phyloP scores from a whole-genome alignment of 768 basidiomycete species.

The Boletus rex-veris region DNA sequence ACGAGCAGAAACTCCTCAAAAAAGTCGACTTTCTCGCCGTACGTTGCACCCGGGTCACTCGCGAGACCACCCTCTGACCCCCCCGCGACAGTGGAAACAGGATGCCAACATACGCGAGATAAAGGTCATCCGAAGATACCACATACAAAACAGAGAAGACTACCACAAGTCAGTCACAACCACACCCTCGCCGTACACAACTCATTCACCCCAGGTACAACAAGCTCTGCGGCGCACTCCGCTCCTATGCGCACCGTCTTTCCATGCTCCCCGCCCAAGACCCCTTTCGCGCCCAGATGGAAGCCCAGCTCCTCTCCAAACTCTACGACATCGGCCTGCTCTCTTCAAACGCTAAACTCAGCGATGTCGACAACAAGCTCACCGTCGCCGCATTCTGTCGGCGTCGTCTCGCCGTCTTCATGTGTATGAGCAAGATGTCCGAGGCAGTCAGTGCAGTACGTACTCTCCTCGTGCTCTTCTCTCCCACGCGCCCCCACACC shows the following conservation, averaged over 20 bases:
- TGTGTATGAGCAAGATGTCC: constrained; percentile 91
- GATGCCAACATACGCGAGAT: constrained; percentile 89
- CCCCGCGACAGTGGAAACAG: constrained; percentile 79
- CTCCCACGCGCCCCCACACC: constrained; percentile 3
- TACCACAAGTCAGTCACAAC: constrained; percentile 68
- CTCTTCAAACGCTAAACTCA: constrained; percentile 80
- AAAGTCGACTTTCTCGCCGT: constrained; percentile 97
- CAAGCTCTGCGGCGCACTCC: constrained; percentile 85
- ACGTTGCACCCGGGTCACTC: constrained; percentile 25
- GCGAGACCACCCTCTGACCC: constrained; percentile 1
- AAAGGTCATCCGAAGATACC: constrained; percentile 92
- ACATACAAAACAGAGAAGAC: constrained; percentile 91
- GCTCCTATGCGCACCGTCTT: constrained; percentile 81
- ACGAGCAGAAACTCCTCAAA: constrained; percentile 92
- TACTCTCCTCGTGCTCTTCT: constrained; percentile 17
- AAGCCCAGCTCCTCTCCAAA: constrained; percentile 85
- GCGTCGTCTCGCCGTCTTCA: constrained; percentile 85
- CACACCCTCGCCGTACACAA: not conserved
- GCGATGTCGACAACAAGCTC: constrained; percentile 90
- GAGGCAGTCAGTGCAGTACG: constrained; percentile 91
- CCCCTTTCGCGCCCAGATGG: constrained; percentile 80
- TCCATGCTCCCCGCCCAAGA: constrained; percentile 87
- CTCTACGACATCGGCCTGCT: constrained; percentile 97
- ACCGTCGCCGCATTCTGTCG: constrained; percentile 95
- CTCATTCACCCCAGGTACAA: constrained; percentile 64